Percentiles rank a stretch among this genome's conserved stretches.
Conservation (phyloP, 2,329 filamentous ascomycete species). For the Microsporum ferrugineum region DNA sequence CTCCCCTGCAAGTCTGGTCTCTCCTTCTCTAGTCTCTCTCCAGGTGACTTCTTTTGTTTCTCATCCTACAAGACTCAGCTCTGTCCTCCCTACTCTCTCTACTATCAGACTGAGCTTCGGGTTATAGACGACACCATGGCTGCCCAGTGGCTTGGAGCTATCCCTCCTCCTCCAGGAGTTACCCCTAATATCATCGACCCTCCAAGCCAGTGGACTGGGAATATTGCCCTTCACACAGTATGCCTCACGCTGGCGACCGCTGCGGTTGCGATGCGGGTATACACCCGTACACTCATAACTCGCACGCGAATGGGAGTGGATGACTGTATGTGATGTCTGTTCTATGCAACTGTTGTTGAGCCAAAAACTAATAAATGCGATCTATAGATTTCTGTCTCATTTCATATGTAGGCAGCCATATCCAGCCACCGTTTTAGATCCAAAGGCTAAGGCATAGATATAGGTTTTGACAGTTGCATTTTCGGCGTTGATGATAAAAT, state of each 20-base stretch:
- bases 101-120: not conserved
- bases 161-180: not conserved
- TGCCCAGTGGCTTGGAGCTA: constrained; percentile 3
- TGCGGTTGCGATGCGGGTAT: constrained; percentile 3
- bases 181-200: constrained; percentile 4
- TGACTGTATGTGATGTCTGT: not conserved
- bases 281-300: not conserved
- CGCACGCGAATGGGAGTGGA: not conserved
- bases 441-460: not conserved
- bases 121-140: not conserved
- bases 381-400: constrained; percentile 2
- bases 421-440: too few species aligned
- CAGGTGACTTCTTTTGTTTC: not conserved
- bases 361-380: not conserved
- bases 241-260: constrained; percentile 1
- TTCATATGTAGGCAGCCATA: constrained; percentile 2
- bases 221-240: constrained; percentile 5
- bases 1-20: not conserved
- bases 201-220: not conserved
- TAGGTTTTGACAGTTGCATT: not conserved
- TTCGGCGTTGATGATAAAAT: constrained; percentile 3
- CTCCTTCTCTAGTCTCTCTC: not conserved
- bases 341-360: not conserved
- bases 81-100: not conserved
- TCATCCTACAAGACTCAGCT: constrained; percentile 1